Percentiles rank a stretch among this genome's conserved stretches.
These are phyloP conservation scores for Arachis stenosperma DNA, from an alignment of 306 rosid genomes.

Conservation along the genomic window DNA sequence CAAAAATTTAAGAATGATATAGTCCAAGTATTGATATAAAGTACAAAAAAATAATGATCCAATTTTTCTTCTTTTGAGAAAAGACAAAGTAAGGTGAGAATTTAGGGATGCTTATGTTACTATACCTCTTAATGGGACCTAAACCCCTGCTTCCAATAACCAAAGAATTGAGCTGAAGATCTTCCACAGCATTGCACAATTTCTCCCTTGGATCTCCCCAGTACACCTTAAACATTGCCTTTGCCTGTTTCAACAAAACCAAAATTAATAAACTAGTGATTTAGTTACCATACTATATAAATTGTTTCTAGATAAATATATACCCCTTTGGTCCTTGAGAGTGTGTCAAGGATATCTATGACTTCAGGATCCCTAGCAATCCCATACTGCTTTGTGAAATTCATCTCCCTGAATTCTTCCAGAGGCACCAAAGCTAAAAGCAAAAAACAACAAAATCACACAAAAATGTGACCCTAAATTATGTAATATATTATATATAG, in stretches of 20 bases:
- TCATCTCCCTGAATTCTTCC: conserved; percentile 67
- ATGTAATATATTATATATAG: too few relatives aligned
- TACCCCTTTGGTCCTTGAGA: conserved; percentile 63
- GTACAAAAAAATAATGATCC: too few relatives aligned
- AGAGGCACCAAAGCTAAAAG: conserved; percentile 75
- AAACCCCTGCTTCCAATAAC: conserved; percentile 84
- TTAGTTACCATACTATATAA: too few relatives aligned
- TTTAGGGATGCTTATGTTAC: too few relatives aligned
- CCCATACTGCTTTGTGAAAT: conserved; percentile 78
- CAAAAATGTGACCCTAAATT: neutral
- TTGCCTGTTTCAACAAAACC: conserved; percentile 48
- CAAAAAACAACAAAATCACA: neutral
- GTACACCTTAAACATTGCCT: conserved; percentile 72
- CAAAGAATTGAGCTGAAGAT: conserved; percentile 67
- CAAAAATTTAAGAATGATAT: too few relatives aligned
- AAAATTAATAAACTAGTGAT: neutral
- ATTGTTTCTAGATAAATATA: neutral
- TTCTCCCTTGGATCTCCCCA: conserved; percentile 92
- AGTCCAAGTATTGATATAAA: too few relatives aligned
- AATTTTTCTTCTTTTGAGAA: too few relatives aligned
- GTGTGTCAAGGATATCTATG: conserved; percentile 57
- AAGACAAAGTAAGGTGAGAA: too few relatives aligned
- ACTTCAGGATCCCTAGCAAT: conserved; percentile 65
- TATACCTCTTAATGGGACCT: conserved; percentile 66
- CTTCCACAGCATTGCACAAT: conserved; percentile 62